Evolutionary conservation across 1,139 yeast species (phyloP), one percentile per base, ranked within the genome.

Genomic region (Nakaseomyces glabratus): DNA sequence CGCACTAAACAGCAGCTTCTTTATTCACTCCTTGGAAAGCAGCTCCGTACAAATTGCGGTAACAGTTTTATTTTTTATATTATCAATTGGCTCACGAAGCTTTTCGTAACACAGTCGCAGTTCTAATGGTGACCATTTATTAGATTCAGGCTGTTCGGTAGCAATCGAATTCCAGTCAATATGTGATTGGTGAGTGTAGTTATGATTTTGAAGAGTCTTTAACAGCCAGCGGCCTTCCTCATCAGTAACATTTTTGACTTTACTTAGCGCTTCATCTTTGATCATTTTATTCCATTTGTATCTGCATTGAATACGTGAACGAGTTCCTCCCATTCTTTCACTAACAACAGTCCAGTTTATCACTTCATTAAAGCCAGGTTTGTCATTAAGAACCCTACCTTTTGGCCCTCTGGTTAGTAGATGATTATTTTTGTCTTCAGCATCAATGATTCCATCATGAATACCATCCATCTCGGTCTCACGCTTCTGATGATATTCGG

Each of bases 331-430:
- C 90, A 84, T 82, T 31, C 69, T 61, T 48, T 84, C 94, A 46
- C 85, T 75, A 3, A 84, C 86, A 9, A 73, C 61, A 0, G 94
- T 82, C 95, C 95, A 84, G 53, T 84, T 84, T 35, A 82, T 71
- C 2, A 66, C 48, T 39, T 52, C 47, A 14, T 29, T 35, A 9
- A 40, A 34, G 12, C 24, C 28, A 12, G 40, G 43, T 22, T 37
- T 39, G 15, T 41, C 38, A 44, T 42, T 39, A 42, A 48, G 23
- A 39, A 44, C 28, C 40, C 37, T 35, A 23, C 50, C 34, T 14
- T 41, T 35, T 38, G 44, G 39, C 40, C 45, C 38, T 41, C 45
- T 14, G 39, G 28, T 21, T n/a, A 23, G 13, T 11, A 20, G 18
- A n/a, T 60, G 28, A 41, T 57, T 28, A 34, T 35, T 20, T 16